phyloP scores from a whole-genome alignment of 352 stramenopile genomes.

The Thraustotheca clavata region DNA sequence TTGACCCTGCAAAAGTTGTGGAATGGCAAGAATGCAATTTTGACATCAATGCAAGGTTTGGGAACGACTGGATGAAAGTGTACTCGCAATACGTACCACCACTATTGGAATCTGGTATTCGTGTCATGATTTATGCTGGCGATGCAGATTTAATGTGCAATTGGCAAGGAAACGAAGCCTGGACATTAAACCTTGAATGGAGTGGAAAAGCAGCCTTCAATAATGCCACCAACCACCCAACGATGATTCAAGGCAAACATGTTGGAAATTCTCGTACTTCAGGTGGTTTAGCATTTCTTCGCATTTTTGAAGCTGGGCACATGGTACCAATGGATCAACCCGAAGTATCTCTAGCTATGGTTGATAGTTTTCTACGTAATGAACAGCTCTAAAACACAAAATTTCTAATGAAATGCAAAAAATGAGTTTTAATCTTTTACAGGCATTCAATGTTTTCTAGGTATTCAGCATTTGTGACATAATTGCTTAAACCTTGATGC shows the following conservation, averaged over 20 bases:
- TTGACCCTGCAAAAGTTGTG: constrained; percentile 30
- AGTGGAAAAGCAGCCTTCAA: constrained; percentile 60
- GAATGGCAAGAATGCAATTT: constrained; percentile 90
- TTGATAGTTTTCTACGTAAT: constrained; percentile 36
- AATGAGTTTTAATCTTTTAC: too few species aligned
- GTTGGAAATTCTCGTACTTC: constrained; percentile 34
- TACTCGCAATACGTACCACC: constrained; percentile 80
- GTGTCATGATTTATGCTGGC: constrained; percentile 93
- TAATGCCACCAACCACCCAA: constrained; percentile 20
- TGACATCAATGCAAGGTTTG: constrained; percentile 87
- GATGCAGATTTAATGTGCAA: constrained; percentile 58
- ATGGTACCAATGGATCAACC: constrained; percentile 52
- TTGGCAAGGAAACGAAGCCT: constrained; percentile 43
- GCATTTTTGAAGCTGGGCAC: constrained; percentile 33
- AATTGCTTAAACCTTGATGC: neutral
- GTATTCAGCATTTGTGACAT: too few species aligned
- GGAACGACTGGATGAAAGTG: constrained; percentile 87
- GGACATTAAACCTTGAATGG: constrained; percentile 38
- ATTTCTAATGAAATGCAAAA: too few species aligned
- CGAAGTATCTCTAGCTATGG: constrained; percentile 32
- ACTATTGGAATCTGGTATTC: constrained; percentile 63
- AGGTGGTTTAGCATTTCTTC: constrained; percentile 28
- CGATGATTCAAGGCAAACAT: constrained; percentile 16
- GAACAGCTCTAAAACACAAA: constrained; percentile 23
- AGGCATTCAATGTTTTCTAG: too few species aligned